Evolutionary conservation across 768 basidiomycete species (phyloP).

Genomic region (Saitozyma sp.): DNA sequence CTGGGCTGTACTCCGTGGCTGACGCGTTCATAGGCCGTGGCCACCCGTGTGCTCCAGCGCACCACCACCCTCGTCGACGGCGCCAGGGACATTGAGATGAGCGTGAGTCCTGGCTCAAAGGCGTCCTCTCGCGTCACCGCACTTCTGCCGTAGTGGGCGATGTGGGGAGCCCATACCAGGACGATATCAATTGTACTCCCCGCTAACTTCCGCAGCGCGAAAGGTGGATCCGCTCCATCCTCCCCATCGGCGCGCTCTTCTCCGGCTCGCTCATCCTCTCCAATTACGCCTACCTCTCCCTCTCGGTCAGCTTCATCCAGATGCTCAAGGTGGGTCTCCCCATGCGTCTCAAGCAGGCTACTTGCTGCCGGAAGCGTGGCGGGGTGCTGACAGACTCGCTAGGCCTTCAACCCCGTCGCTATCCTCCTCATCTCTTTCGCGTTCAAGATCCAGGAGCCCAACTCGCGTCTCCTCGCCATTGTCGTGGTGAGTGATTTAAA

Average conservation of each 20-base stretch:
- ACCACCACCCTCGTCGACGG: slow-evolving; percentile 51
- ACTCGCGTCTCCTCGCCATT: slow-evolving; percentile 73
- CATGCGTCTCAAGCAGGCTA: background rate
- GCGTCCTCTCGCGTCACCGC: background rate
- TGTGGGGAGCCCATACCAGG: background rate
- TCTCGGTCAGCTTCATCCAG: slow-evolving; percentile 92
- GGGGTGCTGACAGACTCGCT: background rate
- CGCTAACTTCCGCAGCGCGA: slow-evolving; percentile 33
- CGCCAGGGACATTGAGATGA: slow-evolving; percentile 61
- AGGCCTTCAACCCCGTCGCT: slow-evolving; percentile 53
- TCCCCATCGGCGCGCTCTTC: slow-evolving; percentile 93
- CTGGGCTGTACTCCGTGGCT: slow-evolving; percentile 1
- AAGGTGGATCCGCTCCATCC: slow-evolving; percentile 73
- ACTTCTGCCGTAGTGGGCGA: background rate
- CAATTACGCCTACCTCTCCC: slow-evolving; percentile 88
- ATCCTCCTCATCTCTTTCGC: slow-evolving; percentile 84
- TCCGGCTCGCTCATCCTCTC: slow-evolving; percentile 86
- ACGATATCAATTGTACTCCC: background rate
- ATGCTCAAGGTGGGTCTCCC: slow-evolving; percentile 79
- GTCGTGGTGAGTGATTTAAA: slow-evolving; percentile 57
- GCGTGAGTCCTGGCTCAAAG: slow-evolving; percentile 43
- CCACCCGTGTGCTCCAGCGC: slow-evolving; percentile 48
- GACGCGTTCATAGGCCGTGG: slow-evolving; percentile 33
- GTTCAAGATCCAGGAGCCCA: slow-evolving; percentile 84
- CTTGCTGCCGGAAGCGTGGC: background rate